Evolutionary conservation across 768 basidiomycete genomes (phyloP), one percentile per base, ranked within the genome.

Genomic region (Stropharia rugosoannulata): DNA sequence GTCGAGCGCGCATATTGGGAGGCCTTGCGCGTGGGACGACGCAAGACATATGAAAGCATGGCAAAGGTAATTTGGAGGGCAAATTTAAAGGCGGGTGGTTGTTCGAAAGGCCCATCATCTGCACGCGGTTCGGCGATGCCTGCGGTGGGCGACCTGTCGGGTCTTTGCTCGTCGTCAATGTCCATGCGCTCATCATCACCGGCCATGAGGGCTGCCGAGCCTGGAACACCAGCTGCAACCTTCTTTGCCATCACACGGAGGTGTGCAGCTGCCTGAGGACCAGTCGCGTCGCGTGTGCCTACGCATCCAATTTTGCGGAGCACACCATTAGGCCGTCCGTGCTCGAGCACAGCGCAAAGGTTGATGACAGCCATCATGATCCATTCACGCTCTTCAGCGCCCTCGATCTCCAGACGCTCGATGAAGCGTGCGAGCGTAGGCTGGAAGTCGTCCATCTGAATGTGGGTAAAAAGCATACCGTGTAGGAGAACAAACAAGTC

Each of bases 401-500:
- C 85, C 58, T 95, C 92, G 55, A 95, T 87, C 50, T 86, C 80
- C 2, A 96, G 80, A 39, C 91, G 87, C 69, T 96, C 95, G 37
- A 94, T 79, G 67, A 95, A 90, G 16, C 93, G 87, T 1, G 87
- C 89, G 22, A 95, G 81, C 0, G 87, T 87, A 11, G 86, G 78
- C 41, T 82, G 73, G 66, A 98, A 98, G 67, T 95, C 90, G 68
- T 99, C 97, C 25, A 99, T 84, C 60, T 95, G 83, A 59, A 97
- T 93, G 60, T 90, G 88, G 12, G 97, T 98, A 73, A 98, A 98
- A 1, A 99, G 80, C 94, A 98, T 95, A 25, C 97, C 95, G 56
- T 98, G 97, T 0, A 99, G 76, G 10, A 93, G 83, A 32, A 98
- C 84, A 61, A 98, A 99, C 0, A 97, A 79, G 22, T 95, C 93